A percentile compares a stretch with the other conserved stretches of the same genome.
phyloP scores from a whole-genome alignment of 2,329 filamentous ascomycete species.

The Septoria petroselini region DNA sequence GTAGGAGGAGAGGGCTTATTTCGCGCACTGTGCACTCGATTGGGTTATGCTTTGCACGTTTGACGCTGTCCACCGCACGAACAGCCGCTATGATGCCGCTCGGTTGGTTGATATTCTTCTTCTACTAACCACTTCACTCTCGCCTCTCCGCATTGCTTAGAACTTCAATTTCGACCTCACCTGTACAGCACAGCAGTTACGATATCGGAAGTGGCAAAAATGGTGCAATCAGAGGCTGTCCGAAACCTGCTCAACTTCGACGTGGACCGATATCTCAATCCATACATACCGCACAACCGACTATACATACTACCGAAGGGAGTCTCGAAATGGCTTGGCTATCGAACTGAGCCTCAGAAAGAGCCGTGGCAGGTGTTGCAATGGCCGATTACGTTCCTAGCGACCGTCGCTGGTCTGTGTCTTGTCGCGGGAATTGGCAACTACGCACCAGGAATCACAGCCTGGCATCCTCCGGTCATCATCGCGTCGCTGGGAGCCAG shows the following conservation, averaged over 20 bases:
- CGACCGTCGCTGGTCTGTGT: slow-evolving; percentile 45
- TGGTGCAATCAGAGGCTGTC: slow-evolving; percentile 11
- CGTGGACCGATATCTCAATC: slow-evolving; percentile 74
- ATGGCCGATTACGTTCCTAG: slow-evolving; percentile 45
- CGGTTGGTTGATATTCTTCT: slow-evolving; percentile 1
- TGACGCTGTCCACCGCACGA: background rate
- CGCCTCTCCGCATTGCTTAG: background rate
- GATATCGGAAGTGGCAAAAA: background rate
- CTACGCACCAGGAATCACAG: slow-evolving; percentile 39
- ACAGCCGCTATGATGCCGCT: slow-evolving; percentile 6
- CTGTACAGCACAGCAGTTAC: slow-evolving; percentile 3
- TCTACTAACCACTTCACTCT: background rate
- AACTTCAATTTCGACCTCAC: background rate
- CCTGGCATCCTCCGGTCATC: slow-evolving; percentile 43
- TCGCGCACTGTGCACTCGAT: background rate
- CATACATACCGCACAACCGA: slow-evolving; percentile 62
- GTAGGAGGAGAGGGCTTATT: background rate
- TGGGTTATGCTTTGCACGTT: background rate
- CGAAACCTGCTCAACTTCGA: slow-evolving; percentile 56
- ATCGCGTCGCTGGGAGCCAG: slow-evolving; percentile 47
- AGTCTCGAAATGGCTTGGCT: slow-evolving; percentile 63
- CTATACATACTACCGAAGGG: slow-evolving; percentile 62
- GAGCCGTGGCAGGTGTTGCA: slow-evolving; percentile 45
- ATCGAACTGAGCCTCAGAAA: slow-evolving; percentile 39
- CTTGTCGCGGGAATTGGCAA: slow-evolving; percentile 45